Evolutionary conservation across 768 basidiomycete species (phyloP).

Genomic region (Suillus weaverae): DNA sequence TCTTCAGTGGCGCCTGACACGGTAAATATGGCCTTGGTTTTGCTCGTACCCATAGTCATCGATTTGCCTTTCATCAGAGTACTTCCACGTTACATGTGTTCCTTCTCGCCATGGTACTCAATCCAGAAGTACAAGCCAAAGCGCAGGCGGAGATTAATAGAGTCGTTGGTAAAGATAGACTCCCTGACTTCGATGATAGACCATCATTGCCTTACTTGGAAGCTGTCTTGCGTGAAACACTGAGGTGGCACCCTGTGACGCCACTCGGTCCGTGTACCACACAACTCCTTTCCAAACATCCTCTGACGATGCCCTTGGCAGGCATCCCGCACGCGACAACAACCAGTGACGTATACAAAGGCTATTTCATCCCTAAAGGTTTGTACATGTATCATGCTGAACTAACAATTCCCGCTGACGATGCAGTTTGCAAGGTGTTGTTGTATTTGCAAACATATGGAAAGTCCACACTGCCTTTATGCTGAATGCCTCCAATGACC

Average conservation of each 20-base stretch:
- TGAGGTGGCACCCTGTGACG: not conserved
- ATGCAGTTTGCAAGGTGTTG: not conserved
- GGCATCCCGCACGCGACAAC: not conserved
- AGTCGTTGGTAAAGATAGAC: not conserved
- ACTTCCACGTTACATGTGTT: not conserved
- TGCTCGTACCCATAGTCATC: not conserved
- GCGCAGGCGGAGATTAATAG: not conserved
- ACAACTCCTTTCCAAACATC: not conserved
- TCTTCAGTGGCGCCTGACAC: not conserved
- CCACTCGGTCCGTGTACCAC: not conserved
- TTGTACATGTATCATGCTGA: not conserved
- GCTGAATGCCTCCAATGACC: not conserved
- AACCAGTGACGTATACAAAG: not conserved
- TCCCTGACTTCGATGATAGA: not conserved
- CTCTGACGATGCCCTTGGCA: not conserved
- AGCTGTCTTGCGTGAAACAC: not conserved
- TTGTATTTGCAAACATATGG: not conserved
- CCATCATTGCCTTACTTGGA: not conserved
- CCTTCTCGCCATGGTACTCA: not conserved
- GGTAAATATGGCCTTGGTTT: not conserved
- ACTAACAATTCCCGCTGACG: not conserved
- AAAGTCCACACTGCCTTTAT: not conserved
- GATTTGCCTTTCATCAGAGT: not conserved
- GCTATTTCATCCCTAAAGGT: not conserved
- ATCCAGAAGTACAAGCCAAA: not conserved